Evolutionary conservation across 768 basidiomycete species (phyloP), one percentile per base, ranked within the genome.

Genomic region (Serendipita vermifera): DNA sequence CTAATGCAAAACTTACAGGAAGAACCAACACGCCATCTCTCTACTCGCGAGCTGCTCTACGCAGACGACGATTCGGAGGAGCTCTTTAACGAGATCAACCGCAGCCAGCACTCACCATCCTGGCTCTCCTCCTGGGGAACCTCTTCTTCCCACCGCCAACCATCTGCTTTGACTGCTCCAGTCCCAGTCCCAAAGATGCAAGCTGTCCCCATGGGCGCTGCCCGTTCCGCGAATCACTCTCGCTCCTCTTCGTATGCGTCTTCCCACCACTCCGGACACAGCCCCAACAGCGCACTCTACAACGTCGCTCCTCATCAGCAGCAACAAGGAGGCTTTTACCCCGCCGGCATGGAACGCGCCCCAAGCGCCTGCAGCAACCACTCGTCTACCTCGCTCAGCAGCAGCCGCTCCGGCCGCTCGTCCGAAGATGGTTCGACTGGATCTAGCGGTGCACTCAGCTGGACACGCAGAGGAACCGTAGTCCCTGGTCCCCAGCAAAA

Each of bases 31-130:
- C 46, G 32, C 9, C 14, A 14, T 9, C 32, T 51, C 9, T 22
- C 46, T 15, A 51, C 46, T 9, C 46, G 46, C 11, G 46, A 51
- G 24, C 46, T 51, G 5, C 29, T 51, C 22, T 51, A 51, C 24
- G 46, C 46, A 4, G 46, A 51, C 46, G 46, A 51, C 46, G 46
- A 51, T n/a, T 51, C 46, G 1, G 46, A 51, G 27, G 46, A 51
- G 9, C 27, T 51, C 5, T 51, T 51, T 31, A 51, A 51, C 22
- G 46, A 51, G 46, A 51, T 51, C 46, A 51, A 51, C 22, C 46
- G 46, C 22, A 27, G 24, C 7, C 46, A 51, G 17, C 46, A 51
- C 29, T 51, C 46, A 29, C 46, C 46, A 20, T 51, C 46, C 31
- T 51, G 46, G 46, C 22, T 51, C 15, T 51, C 46, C 22, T 51